Conservation (phyloP, 2,329 filamentous ascomycete genomes). For the Ophiostoma perfectum region DNA sequence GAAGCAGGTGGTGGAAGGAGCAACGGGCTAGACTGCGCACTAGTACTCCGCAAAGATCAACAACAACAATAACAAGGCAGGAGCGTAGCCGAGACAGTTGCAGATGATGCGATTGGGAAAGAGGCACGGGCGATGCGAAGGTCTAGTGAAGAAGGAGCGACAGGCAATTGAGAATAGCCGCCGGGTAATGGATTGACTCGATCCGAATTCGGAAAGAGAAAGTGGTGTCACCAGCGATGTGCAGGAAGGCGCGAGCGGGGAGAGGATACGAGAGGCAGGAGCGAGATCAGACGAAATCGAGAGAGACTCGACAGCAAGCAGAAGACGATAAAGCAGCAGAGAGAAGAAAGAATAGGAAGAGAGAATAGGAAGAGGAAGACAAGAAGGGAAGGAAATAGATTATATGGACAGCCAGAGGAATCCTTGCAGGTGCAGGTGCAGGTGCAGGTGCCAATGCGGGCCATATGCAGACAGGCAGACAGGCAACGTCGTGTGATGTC, state of each 20-base stretch:
- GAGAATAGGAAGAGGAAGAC: neutral
- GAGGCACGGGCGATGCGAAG: neutral
- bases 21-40: neutral
- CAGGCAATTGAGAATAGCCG: neutral
- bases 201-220: neutral
- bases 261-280: neutral
- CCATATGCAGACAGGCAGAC: neutral
- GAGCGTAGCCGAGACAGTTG: constrained; percentile 4
- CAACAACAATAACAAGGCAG: constrained; percentile 14
- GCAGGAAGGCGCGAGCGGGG: neutral
- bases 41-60: constrained; percentile 10
- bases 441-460: too few species aligned
- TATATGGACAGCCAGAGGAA: too few species aligned
- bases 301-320: neutral
- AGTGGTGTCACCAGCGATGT: neutral
- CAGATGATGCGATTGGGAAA: neutral
- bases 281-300: neutral
- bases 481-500: constrained; percentile 13
- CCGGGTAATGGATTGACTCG: neutral
- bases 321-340: neutral
- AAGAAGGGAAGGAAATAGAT: neutral
- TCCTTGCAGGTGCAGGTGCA: too few species aligned
- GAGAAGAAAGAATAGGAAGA: neutral
- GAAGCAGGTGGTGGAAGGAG: constrained; percentile 2
- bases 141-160: neutral